These are phyloP conservation scores for Haemoproteus tartakovskyi DNA, from an alignment of 169 alveolate species.

Conservation along the genomic window DNA sequence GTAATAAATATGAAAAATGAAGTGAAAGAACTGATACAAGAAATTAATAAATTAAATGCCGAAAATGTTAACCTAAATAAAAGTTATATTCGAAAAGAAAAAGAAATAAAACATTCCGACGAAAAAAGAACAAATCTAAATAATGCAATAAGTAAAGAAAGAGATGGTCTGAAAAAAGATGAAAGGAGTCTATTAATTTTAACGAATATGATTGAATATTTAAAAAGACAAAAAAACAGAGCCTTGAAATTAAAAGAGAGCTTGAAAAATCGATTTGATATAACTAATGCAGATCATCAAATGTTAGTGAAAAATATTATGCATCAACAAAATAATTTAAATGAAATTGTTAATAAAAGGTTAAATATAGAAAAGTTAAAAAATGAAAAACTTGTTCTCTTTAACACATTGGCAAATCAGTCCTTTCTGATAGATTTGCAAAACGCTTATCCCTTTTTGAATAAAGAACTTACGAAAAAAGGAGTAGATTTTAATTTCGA, in stretches of 20 bases:
- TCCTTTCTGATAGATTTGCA: constrained; percentile 27
- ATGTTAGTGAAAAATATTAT: constrained; percentile 25
- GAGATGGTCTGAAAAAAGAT: constrained; percentile 43
- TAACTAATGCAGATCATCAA: constrained; percentile 39
- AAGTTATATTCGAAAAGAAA: constrained; percentile 22
- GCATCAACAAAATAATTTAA: constrained; percentile 52
- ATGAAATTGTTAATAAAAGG: constrained; percentile 26
- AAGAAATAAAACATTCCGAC: constrained; percentile 16
- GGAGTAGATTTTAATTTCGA: no score
- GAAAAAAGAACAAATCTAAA: constrained; percentile 18
- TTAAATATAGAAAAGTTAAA: constrained; percentile 29
- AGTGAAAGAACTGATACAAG: constrained; percentile 45
- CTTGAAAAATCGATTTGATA: constrained; percentile 52
- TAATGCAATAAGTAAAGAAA: constrained; percentile 22
- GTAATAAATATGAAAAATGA: constrained; percentile 22
- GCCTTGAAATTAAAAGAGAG: constrained; percentile 31
- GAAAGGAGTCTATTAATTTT: constrained; percentile 36
- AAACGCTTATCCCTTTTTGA: constrained; percentile 1
- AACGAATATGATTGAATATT: constrained; percentile 40
- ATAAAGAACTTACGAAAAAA: background rate
- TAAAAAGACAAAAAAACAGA: constrained; percentile 38
- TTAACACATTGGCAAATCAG: constrained; percentile 22
- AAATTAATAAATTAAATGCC: constrained; percentile 34
- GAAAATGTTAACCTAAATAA: constrained; percentile 42
- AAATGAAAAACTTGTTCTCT: constrained; percentile 15